These are phyloP conservation scores for Silene noctiflora DNA, from an alignment of 179 eudicot genomes.

Conservation along the genomic window DNA sequence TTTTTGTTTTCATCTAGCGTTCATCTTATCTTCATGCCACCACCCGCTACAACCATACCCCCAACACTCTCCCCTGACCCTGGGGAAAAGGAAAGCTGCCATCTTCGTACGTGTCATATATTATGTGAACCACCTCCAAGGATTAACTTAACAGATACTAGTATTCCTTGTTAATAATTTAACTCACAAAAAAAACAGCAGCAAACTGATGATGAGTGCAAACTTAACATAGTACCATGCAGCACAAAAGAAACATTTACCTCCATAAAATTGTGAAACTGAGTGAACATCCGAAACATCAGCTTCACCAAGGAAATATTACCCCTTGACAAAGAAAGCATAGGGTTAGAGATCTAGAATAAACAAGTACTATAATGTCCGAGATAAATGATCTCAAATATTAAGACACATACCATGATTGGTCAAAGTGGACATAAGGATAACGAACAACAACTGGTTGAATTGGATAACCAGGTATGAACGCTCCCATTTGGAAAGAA, in stretches of 20 bases:
- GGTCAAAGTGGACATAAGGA: constrained; percentile 93
- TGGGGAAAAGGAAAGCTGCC: no score
- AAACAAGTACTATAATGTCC: constrained; percentile 8
- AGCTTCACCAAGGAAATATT: constrained; percentile 62
- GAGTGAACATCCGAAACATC: constrained; percentile 96
- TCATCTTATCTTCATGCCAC: background rate
- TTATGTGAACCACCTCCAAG: no score
- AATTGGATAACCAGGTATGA: constrained; percentile 81
- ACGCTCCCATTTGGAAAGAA: constrained; percentile 96
- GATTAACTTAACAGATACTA: no score
- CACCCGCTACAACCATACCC: background rate
- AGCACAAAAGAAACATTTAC: constrained; percentile 30
- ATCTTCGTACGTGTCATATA: no score
- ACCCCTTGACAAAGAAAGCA: constrained; percentile 51
- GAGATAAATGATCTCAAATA: background rate
- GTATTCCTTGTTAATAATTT: no score
- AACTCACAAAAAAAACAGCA: background rate
- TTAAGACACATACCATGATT: constrained; percentile 70
- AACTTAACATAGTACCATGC: no score
- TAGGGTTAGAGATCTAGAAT: constrained; percentile 1
- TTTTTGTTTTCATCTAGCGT: background rate
- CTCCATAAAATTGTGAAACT: constrained; percentile 99
- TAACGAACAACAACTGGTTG: constrained; percentile 89
- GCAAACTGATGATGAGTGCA: background rate
- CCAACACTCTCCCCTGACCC: background rate